These are phyloP conservation scores for Tulasnella sp. DNA, from an alignment of 768 basidiomycete species.

Conservation along the genomic window DNA sequence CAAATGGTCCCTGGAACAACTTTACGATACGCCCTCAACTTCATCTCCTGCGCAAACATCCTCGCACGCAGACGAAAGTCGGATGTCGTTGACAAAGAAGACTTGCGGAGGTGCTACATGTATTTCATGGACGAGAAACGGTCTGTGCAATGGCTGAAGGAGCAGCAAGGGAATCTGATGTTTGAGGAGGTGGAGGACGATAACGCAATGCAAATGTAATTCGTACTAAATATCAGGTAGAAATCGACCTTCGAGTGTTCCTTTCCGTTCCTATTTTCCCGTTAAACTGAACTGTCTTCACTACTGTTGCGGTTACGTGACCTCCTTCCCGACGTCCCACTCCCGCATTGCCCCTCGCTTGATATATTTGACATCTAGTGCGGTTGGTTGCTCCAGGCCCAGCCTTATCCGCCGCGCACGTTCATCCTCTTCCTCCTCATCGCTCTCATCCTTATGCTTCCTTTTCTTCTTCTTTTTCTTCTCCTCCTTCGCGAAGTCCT, in stretches of 20 bases:
- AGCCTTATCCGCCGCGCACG: conserved; percentile 24
- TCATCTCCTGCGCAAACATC: conserved; percentile 87
- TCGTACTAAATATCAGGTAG: no score
- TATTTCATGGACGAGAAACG: conserved; percentile 92
- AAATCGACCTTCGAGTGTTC: no score
- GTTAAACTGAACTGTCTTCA: no score
- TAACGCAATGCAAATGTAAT: conserved; percentile 6
- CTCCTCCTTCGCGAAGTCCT: conserved; percentile 37
- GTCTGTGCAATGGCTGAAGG: conserved; percentile 84
- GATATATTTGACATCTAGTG: conserved; percentile 80
- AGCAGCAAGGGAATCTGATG: conserved; percentile 28
- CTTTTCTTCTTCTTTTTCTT: conserved; percentile 31
- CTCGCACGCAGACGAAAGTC: conserved; percentile 74
- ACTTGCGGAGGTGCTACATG: conserved; percentile 70
- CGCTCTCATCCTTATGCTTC: conserved; percentile 23
- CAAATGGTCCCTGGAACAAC: conserved; percentile 85
- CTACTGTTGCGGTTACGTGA: conserved; percentile 22
- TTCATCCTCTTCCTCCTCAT: conserved; percentile 32
- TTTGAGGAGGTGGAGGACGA: conserved; percentile 27
- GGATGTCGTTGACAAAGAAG: conserved; percentile 71
- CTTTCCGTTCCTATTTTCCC: no score
- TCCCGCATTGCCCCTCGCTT: conserved; percentile 78
- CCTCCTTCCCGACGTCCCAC: conserved; percentile 90
- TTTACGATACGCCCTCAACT: conserved; percentile 84
- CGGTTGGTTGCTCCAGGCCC: conserved; percentile 31